These are phyloP conservation scores for Apiospora aurea DNA, from an alignment of 2,329 filamentous ascomycete genomes.

Conservation along the genomic window DNA sequence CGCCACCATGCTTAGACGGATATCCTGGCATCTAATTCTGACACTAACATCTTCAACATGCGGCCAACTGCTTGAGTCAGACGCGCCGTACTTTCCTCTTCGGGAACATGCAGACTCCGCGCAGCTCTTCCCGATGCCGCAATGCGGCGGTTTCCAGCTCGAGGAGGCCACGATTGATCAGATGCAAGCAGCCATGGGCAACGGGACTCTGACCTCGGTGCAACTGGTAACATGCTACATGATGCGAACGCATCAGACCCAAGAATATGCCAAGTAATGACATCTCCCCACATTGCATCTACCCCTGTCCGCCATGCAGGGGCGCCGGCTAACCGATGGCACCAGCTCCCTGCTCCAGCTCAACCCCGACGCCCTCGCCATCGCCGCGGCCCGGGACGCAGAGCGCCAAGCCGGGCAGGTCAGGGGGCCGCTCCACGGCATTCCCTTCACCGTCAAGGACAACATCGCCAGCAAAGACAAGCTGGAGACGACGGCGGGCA, in stretches of 20 bases:
- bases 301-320: neutral
- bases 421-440: constrained; percentile 75
- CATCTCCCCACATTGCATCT: neutral
- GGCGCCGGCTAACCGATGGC: neutral
- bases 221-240: constrained; percentile 70
- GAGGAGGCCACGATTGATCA: constrained; percentile 76
- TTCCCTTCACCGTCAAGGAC: constrained; percentile 79
- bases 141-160: constrained; percentile 65
- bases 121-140: constrained; percentile 66
- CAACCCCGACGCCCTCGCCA: constrained; percentile 71
- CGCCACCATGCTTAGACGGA: neutral
- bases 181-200: constrained; percentile 64
- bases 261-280: constrained; percentile 68
- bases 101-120: constrained; percentile 46
- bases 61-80: neutral
- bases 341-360: constrained; percentile 65
- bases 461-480: constrained; percentile 73
- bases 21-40: neutral
- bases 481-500: constrained; percentile 77
- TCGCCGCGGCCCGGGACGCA: constrained; percentile 65
- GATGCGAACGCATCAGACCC: constrained; percentile 65
- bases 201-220: constrained; percentile 62
- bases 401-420: constrained; percentile 64
- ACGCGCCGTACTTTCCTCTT: constrained; percentile 38
- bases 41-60: neutral